These are phyloP conservation scores for Clonostachys byssicola DNA, from an alignment of 2,329 filamentous ascomycete genomes.

Conservation along the genomic window DNA sequence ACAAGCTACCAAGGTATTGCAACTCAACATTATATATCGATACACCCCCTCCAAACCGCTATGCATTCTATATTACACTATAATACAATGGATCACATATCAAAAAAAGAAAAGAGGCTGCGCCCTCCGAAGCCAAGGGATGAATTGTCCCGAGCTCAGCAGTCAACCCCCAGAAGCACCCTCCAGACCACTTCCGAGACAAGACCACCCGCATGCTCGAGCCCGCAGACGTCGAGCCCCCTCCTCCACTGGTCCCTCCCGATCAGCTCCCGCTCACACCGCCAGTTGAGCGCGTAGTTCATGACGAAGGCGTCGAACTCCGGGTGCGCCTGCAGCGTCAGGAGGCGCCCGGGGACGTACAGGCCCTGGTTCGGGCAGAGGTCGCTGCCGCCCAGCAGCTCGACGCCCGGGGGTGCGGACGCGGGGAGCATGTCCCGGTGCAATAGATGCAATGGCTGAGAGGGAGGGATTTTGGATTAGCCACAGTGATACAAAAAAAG, in stretches of 20 bases:
- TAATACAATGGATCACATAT: too few species aligned
- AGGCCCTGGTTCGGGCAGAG: conserved; percentile 36
- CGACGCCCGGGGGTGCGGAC: conserved; percentile 25
- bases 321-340: conserved; percentile 43
- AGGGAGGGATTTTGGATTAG: not conserved
- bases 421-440: conserved; percentile 38
- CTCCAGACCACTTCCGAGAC: conserved; percentile 17
- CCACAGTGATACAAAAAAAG: not conserved
- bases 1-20: too few species aligned
- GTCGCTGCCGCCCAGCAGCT: conserved; percentile 33
- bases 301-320: conserved; percentile 37
- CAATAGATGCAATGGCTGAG: conserved; percentile 38
- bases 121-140: too few species aligned
- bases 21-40: too few species aligned
- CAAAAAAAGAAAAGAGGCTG: too few species aligned
- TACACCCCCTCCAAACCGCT: too few species aligned
- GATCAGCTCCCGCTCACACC: conserved; percentile 14
- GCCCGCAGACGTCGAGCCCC: not conserved
- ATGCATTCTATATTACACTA: too few species aligned
- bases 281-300: conserved; percentile 22
- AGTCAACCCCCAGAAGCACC: conserved; percentile 8
- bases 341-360: conserved; percentile 27
- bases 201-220: conserved; percentile 17
- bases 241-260: conserved; percentile 9
- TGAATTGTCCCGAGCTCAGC: too few species aligned